Evolutionary conservation across 352 stramenopile genomes (phyloP), one percentile per base, ranked within the genome.

Genomic region (Phytophthora tubulina): DNA sequence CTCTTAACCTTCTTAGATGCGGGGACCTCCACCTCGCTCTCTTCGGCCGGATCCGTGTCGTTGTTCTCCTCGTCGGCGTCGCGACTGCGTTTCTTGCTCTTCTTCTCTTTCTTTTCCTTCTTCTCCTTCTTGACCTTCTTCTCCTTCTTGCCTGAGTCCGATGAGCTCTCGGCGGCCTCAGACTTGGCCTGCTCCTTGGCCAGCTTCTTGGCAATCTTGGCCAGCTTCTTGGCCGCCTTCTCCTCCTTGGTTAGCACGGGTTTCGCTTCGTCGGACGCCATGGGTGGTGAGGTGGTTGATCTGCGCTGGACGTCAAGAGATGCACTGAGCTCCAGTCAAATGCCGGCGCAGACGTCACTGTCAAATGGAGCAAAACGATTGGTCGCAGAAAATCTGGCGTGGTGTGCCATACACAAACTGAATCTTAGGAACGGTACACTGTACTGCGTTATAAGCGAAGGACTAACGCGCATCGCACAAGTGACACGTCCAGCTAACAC

Each of bases 61-160:
- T 85, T 56, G 21, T 70, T 66, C 6, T 75, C 67, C 10, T 67
- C 54, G 3, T 85, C 61, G 1, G 72, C 59, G 5, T 92, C 80
- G 13, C 82, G 86, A 32, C 63, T 75, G 48, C 85, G 85, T 70
- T 93, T 93, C 73, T 95, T 93, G 53, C 70, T 75, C 74, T 91
- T 92, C 64, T 93, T 92, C n/a, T 85, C 66, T 61, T 90, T 86
- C 62, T 91, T 93, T 9, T 87, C 68, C 52, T 85, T 84, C 65
- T 89, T 87, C 2, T 78, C 61, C 21, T 90, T 86, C 62, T 91
- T 93, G 8, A 84, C 66, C 52, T 85, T 84, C 65, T 89, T 87
- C 5, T 79, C 61, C 73, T 88, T 88, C 73, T 92, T 89, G 7
- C 79, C 51, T 53, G 41, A 46, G 14, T 36, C 38, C 13, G 21